Percentiles rank a stretch among this genome's conserved stretches.
phyloP scores from a whole-genome alignment of 139 green algal species.

The Astrephomene gubernaculifera region DNA sequence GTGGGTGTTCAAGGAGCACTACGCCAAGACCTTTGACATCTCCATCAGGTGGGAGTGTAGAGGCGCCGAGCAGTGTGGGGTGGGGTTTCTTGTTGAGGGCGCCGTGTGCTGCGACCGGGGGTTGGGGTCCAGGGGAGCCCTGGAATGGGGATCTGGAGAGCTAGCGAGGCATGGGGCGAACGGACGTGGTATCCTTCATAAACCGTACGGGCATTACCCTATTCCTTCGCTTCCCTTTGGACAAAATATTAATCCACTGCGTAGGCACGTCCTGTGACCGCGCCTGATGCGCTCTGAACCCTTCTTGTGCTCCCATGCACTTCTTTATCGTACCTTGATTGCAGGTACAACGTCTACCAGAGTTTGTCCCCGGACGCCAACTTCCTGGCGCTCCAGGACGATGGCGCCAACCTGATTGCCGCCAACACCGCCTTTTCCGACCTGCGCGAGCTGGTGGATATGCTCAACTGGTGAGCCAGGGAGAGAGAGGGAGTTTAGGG shows the following conservation, averaged over 20 bases:
- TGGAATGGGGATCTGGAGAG: neutral
- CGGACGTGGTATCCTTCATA: too few relatives aligned
- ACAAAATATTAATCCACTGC: too few relatives aligned
- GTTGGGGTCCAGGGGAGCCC: neutral
- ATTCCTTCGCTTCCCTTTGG: too few relatives aligned
- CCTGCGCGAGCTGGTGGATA: constrained; percentile 68
- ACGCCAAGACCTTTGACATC: constrained; percentile 73
- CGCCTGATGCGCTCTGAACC: too few relatives aligned
- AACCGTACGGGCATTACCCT: too few relatives aligned
- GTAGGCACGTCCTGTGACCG: too few relatives aligned
- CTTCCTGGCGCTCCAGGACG: constrained; percentile 69
- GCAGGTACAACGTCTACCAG: constrained; percentile 76
- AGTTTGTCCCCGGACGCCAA: constrained; percentile 66
- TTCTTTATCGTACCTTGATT: too few relatives aligned
- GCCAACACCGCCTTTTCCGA: constrained; percentile 55
- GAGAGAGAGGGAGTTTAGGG: neutral
- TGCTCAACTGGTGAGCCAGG: constrained; percentile 65
- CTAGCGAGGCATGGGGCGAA: too few relatives aligned
- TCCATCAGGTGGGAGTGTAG: constrained; percentile 48
- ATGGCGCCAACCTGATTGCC: constrained; percentile 52
- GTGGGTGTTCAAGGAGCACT: constrained; percentile 57
- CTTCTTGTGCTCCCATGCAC: too few relatives aligned
- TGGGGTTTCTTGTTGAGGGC: too few relatives aligned
- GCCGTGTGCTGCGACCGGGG: neutral
- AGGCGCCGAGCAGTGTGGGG: neutral